phyloP scores from a whole-genome alignment of 257 asterid species.

The Leonotis leonurus region DNA sequence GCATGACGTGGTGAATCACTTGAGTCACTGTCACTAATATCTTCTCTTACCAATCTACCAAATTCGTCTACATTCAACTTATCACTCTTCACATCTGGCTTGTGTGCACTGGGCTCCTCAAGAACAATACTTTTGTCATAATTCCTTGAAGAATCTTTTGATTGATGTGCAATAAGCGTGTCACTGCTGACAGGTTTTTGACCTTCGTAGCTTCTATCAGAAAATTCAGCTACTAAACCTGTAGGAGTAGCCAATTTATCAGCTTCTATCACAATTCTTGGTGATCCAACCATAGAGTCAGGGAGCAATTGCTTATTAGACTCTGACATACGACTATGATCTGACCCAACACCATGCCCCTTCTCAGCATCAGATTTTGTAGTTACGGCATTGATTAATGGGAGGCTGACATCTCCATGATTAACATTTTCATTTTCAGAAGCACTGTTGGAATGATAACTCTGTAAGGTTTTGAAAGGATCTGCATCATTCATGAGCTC shows the following conservation, averaged over 20 bases:
- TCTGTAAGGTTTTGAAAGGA: slow-evolving; percentile 51
- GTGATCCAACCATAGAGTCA: slow-evolving; percentile 22
- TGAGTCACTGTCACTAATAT: slow-evolving; percentile 66
- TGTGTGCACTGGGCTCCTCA: slow-evolving; percentile 23
- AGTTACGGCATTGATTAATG: slow-evolving; percentile 22
- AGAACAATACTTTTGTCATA: slow-evolving; percentile 11
- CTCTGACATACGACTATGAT: slow-evolving; percentile 8
- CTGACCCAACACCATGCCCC: slow-evolving; percentile 18
- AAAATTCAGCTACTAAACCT: slow-evolving; percentile 21
- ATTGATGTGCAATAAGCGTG: slow-evolving; percentile 8
- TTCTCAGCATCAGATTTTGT: slow-evolving; percentile 23
- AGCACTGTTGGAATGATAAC: slow-evolving; percentile 46
- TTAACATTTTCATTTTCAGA: slow-evolving; percentile 35
- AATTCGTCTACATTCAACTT: slow-evolving; percentile 61
- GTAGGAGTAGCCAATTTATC: slow-evolving; percentile 18
- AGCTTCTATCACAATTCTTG: slow-evolving; percentile 20
- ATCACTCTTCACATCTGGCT: slow-evolving; percentile 26
- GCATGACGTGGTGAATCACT: slow-evolving; percentile 49
- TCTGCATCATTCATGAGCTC: slow-evolving; percentile 30
- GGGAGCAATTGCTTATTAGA: slow-evolving; percentile 17
- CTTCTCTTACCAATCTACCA: slow-evolving; percentile 88
- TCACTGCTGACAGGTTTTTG: slow-evolving; percentile 24
- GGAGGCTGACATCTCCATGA: slow-evolving; percentile 26
- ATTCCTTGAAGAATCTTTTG: slow-evolving; percentile 20
- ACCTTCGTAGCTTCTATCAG: slow-evolving; percentile 21